phyloP scores from a whole-genome alignment of 768 basidiomycete species.

The Russula griseocarnosa region DNA sequence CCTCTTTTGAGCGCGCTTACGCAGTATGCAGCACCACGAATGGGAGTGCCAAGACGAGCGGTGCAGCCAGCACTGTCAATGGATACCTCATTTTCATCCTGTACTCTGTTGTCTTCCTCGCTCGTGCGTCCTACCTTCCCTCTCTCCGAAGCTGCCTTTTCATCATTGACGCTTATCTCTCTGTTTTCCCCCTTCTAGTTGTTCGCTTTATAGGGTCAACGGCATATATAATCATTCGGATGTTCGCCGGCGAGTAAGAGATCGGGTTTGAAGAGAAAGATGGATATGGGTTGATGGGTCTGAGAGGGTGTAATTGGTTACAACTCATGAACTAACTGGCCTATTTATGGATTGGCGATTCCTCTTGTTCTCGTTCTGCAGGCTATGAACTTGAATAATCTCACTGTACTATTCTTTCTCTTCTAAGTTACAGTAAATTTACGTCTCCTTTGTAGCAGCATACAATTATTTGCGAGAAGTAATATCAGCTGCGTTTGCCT shows the following conservation, averaged over 20 bases:
- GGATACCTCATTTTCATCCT: slow-evolving; percentile 89
- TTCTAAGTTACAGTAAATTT: background rate
- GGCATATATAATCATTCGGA: slow-evolving; percentile 74
- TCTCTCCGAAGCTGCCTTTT: background rate
- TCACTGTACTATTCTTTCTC: background rate
- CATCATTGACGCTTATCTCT: background rate
- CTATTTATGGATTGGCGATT: background rate
- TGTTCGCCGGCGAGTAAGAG: slow-evolving; percentile 82
- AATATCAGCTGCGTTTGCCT: background rate
- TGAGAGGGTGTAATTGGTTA: background rate
- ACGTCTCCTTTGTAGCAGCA: background rate
- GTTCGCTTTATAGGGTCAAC: slow-evolving; percentile 82
- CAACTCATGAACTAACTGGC: background rate
- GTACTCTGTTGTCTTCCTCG: slow-evolving; percentile 83
- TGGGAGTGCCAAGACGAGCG: slow-evolving; percentile 44
- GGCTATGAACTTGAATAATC: background rate
- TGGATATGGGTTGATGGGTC: background rate
- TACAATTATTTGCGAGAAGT: background rate
- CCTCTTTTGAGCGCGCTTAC: slow-evolving; percentile 1
- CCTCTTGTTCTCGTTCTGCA: background rate
- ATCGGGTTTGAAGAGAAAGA: background rate
- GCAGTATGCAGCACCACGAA: slow-evolving; percentile 41
- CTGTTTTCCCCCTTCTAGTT: slow-evolving; percentile 42
- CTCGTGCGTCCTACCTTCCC: slow-evolving; percentile 52
- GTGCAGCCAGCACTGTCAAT: slow-evolving; percentile 55